phyloP scores from a whole-genome alignment of 2,329 filamentous ascomycete species.

The Alternaria ethzedia region DNA sequence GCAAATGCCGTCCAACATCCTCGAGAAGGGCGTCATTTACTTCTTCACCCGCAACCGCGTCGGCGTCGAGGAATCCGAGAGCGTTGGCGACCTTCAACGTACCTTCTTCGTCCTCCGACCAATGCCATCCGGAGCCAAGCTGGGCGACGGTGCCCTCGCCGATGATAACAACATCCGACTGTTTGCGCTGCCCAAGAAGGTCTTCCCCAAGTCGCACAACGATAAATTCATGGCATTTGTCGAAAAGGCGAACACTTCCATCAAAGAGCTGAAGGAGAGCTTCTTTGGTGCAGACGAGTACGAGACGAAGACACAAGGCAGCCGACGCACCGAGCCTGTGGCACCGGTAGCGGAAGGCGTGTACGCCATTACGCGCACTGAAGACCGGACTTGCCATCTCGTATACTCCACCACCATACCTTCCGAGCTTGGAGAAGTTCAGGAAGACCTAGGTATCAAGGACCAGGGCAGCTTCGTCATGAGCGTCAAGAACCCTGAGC shows the following conservation, averaged over 20 bases:
- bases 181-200: conserved; percentile 83
- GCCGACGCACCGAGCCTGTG: conserved; percentile 71
- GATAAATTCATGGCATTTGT: conserved; percentile 85
- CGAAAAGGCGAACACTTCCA: conserved; percentile 71
- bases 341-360: conserved; percentile 83
- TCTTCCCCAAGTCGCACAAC: conserved; percentile 69
- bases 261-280: conserved; percentile 73
- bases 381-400: conserved; percentile 73
- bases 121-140: conserved; percentile 70
- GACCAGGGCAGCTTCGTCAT: conserved; percentile 78
- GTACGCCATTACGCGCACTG: conserved; percentile 77
- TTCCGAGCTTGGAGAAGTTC: conserved; percentile 70
- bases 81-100: conserved; percentile 74
- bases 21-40: conserved; percentile 90
- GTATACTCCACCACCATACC: conserved; percentile 82
- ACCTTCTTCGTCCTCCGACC: conserved; percentile 82
- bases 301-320: conserved; percentile 76
- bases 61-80: conserved; percentile 71
- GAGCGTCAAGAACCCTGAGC: conserved; percentile 80
- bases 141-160: conserved; percentile 65
- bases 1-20: conserved; percentile 65
- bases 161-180: conserved; percentile 70
- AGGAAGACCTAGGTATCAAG: conserved; percentile 75
- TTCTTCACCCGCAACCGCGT: conserved; percentile 87
- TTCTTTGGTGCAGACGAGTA: conserved; percentile 74